Evolutionary conservation across 1,284 basidiomycete genomes (phyloP).

Genomic region (Cryptococcus jaspeensis): DNA sequence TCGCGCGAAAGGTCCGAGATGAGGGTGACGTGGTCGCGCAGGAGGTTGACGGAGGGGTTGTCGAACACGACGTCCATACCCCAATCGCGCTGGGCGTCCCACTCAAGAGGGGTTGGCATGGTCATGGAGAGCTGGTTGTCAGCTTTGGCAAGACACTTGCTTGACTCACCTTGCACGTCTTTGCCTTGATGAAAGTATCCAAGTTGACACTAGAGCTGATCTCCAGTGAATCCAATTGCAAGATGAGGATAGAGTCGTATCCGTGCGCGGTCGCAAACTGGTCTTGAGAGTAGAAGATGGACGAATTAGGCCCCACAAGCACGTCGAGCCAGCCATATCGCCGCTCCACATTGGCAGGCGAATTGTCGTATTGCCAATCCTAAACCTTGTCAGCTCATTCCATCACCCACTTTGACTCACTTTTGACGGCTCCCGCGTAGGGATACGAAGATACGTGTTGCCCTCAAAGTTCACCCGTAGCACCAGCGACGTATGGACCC

Average conservation of each 20-base stretch:
- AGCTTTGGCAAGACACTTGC: neutral
- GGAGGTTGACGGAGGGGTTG: slow-evolving; percentile 68
- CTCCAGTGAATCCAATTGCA: slow-evolving; percentile 75
- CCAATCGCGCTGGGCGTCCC: slow-evolving; percentile 69
- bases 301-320: slow-evolving; percentile 72
- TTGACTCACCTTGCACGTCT: slow-evolving; percentile 59
- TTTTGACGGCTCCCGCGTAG: slow-evolving; percentile 71
- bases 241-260: slow-evolving; percentile 72
- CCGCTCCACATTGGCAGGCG: slow-evolving; percentile 53
- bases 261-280: slow-evolving; percentile 71
- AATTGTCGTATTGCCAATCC: slow-evolving; percentile 39
- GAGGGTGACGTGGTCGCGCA: slow-evolving; percentile 90
- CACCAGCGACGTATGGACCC: slow-evolving; percentile 75
- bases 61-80: slow-evolving; percentile 66
- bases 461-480: slow-evolving; percentile 76
- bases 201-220: slow-evolving; percentile 84
- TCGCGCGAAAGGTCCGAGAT: slow-evolving; percentile 84
- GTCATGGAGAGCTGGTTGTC: slow-evolving; percentile 40
- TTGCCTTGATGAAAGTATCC: slow-evolving; percentile 69
- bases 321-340: slow-evolving; percentile 68
- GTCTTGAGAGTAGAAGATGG: slow-evolving; percentile 76
- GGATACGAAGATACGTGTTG: slow-evolving; percentile 71
- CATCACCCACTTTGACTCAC: slow-evolving; percentile 9
- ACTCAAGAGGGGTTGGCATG: slow-evolving; percentile 55
- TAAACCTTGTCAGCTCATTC: slow-evolving; percentile 5